Evolutionary conservation across 495 filamentous ascomycete genomes (phyloP).

Genomic region (Darksidea phi): DNA sequence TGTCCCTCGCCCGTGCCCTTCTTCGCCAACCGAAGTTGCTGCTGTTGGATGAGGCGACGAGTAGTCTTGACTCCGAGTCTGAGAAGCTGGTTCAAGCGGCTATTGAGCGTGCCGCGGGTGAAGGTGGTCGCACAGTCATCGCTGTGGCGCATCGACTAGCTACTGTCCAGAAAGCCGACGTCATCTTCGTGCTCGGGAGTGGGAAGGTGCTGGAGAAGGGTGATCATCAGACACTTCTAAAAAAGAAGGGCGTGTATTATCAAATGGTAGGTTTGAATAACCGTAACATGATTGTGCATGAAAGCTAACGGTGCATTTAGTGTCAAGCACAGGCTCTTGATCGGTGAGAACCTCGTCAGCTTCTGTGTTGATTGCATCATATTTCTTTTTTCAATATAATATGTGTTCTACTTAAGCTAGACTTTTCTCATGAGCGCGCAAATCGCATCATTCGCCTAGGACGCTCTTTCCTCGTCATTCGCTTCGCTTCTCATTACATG

Average conservation of each 20-base stretch:
- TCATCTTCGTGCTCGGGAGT: conserved; percentile 81
- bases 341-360: conserved; percentile 7
- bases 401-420: not conserved
- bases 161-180: conserved; percentile 66
- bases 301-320: conserved; percentile 24
- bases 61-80: conserved; percentile 74
- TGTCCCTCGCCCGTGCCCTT: conserved; percentile 73
- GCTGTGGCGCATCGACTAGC: conserved; percentile 40
- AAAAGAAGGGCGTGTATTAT: conserved; percentile 65
- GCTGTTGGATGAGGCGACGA: conserved; percentile 81
- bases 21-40: conserved; percentile 68
- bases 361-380: no score
- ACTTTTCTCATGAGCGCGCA: no score
- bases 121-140: conserved; percentile 31
- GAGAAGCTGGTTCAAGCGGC: conserved; percentile 83
- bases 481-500: not conserved
- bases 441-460: no score
- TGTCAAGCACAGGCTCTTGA: conserved; percentile 39
- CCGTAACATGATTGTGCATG: not conserved
- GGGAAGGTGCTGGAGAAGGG: conserved; percentile 72
- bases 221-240: conserved; percentile 66
- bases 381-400: no score
- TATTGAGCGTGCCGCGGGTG: conserved; percentile 48
- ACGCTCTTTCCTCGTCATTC: not conserved
- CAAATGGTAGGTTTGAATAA: conserved; percentile 67